Conservation (phyloP, 129 eudicot species). For the Arctium minus region DNA sequence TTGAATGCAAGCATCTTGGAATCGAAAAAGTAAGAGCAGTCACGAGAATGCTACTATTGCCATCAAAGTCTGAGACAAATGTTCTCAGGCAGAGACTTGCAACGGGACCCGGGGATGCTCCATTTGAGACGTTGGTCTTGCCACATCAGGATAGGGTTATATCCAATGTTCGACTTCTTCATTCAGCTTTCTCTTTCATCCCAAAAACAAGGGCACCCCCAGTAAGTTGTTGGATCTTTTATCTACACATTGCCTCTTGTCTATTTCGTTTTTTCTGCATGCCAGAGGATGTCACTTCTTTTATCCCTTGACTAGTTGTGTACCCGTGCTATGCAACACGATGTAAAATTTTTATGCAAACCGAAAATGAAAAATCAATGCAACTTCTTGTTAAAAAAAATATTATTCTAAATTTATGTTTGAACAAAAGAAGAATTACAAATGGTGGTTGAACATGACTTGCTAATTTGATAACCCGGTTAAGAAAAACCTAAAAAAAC, state of each 20-base stretch:
- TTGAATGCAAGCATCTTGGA: constrained; percentile 36
- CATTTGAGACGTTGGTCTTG: constrained; percentile 61
- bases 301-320: background rate
- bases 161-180: constrained; percentile 61
- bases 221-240: constrained; percentile 33
- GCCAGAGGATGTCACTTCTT: background rate
- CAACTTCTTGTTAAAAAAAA: too few species aligned
- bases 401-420: too few species aligned
- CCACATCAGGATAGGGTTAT: constrained; percentile 68
- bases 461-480: background rate
- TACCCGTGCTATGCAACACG: background rate
- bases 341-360: background rate
- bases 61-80: constrained; percentile 45
- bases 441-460: background rate
- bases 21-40: constrained; percentile 69
- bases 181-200: constrained; percentile 69
- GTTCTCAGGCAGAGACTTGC: constrained; percentile 37
- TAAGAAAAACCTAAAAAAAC: too few species aligned
- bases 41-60: constrained; percentile 68
- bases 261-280: background rate
- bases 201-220: constrained; percentile 88
- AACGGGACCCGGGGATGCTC: constrained; percentile 52
- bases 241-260: background rate
- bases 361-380: background rate
- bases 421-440: background rate